Evolutionary conservation across 2,329 filamentous ascomycete species (phyloP).

Genomic region (Cadophora malorum): DNA sequence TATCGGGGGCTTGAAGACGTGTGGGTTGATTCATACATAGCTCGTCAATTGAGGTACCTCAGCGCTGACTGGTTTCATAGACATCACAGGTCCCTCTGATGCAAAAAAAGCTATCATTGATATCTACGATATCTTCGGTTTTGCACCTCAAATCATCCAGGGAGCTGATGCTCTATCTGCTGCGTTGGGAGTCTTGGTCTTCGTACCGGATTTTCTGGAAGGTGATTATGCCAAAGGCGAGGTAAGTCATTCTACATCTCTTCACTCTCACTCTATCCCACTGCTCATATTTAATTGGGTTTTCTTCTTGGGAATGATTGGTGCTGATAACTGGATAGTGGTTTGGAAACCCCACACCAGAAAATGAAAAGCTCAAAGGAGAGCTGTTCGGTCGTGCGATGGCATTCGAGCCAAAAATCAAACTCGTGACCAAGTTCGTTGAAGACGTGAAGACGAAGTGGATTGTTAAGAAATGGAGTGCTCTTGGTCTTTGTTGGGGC

Average conservation of each 20-base stretch:
- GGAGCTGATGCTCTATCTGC: conserved; percentile 69
- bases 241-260: conserved; percentile 47
- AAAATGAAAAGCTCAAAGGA: conserved; percentile 56
- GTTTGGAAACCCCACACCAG: conserved; percentile 63
- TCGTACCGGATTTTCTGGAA: conserved; percentile 90
- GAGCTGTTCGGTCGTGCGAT: conserved; percentile 24
- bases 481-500: conserved; percentile 42
- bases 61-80: conserved; percentile 17
- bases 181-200: conserved; percentile 65
- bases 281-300: too few relatives aligned
- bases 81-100: conserved; percentile 53
- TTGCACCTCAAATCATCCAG: conserved; percentile 72
- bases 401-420: conserved; percentile 16
- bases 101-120: conserved; percentile 63
- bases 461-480: conserved; percentile 55
- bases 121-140: conserved; percentile 70
- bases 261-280: too few relatives aligned
- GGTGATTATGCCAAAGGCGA: conserved; percentile 54
- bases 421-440: conserved; percentile 43
- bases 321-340: conserved; percentile 42
- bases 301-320: neutral
- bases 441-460: conserved; percentile 51
- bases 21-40: conserved; percentile 17
- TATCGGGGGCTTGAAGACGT: conserved; percentile 32
- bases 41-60: neutral